Evolutionary conservation across 2,329 filamentous ascomycete species (phyloP).

Genomic region (Sporothrix brasiliensis): DNA sequence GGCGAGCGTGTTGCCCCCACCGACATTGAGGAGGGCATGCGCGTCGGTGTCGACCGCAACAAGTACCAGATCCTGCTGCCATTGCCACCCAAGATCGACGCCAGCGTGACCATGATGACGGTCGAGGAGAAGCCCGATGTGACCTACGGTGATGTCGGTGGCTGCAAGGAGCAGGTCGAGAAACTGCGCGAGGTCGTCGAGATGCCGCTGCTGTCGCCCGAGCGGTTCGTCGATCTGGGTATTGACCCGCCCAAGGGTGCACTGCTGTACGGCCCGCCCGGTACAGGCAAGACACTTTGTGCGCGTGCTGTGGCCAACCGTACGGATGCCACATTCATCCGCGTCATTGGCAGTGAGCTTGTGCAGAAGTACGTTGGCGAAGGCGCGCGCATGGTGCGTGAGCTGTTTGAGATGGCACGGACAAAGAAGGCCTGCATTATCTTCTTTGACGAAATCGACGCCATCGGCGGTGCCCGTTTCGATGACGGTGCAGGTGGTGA

Average conservation of each 20-base stretch:
- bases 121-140: constrained; percentile 99
- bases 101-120: constrained; percentile 99
- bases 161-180: constrained; percentile 99
- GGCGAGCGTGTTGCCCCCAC: constrained; percentile 96
- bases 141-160: constrained; percentile 97
- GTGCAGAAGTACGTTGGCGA: constrained; percentile 99
- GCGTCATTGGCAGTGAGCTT: constrained; percentile 95
- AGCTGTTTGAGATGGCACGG: constrained; percentile 98
- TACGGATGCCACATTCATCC: constrained; percentile 97
- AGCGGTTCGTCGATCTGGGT: constrained; percentile 97
- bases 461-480: constrained; percentile 98
- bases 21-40: constrained; percentile 99
- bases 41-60: constrained; percentile 95
- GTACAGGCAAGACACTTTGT: constrained; percentile 98
- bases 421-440: constrained; percentile 99
- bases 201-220: constrained; percentile 94
- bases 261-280: constrained; percentile 91
- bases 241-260: constrained; percentile 98
- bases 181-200: constrained; percentile 98
- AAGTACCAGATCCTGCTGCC: constrained; percentile 99
- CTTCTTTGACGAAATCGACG: constrained; percentile 99
- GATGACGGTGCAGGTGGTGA: constrained; percentile 96
- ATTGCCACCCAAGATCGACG: constrained; percentile 96
- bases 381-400: constrained; percentile 95
- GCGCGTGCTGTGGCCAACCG: constrained; percentile 95